Percentiles rank a stretch among this genome's conserved stretches.
Evolutionary conservation across 331 rosid genomes (phyloP).

Genomic region (Acacia concinna): DNA sequence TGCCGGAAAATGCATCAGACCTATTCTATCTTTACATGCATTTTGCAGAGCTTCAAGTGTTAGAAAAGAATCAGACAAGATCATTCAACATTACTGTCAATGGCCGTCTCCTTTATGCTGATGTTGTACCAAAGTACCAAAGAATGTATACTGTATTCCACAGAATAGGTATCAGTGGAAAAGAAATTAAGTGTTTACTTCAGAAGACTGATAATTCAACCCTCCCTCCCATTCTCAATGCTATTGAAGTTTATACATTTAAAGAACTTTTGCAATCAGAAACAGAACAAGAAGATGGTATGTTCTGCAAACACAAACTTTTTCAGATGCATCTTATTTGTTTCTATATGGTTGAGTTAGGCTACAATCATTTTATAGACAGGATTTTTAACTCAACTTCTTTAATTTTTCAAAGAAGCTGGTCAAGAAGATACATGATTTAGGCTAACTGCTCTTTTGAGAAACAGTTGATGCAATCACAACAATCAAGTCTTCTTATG

Average conservation of each 20-base stretch:
- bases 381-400: too few relatives aligned
- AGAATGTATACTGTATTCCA: not conserved
- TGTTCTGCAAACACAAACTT: not conserved
- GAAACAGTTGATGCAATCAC: constrained; percentile 39
- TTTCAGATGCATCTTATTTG: not conserved
- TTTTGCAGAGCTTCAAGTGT: constrained; percentile 24
- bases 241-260: constrained; percentile 34
- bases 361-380: too few relatives aligned
- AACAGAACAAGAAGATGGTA: constrained; percentile 51
- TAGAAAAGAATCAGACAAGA: constrained; percentile 25
- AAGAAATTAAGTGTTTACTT: not conserved
- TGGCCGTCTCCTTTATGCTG: not conserved
- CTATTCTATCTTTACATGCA: constrained; percentile 32
- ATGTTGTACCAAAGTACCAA: constrained; percentile 1
- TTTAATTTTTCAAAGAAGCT: not conserved
- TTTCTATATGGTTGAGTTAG: too few relatives aligned
- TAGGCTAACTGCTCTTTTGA: not conserved
- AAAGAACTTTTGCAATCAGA: constrained; percentile 8
- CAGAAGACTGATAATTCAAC: constrained; percentile 29
- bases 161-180: not conserved
- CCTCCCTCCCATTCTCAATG: constrained; percentile 52
- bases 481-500: constrained; percentile 32
- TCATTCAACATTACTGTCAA: constrained; percentile 20
- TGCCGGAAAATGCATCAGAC: not conserved
- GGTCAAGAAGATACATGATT: not conserved